phyloP scores from a whole-genome alignment of 106 monocot species.

The Acorus gramineus region DNA sequence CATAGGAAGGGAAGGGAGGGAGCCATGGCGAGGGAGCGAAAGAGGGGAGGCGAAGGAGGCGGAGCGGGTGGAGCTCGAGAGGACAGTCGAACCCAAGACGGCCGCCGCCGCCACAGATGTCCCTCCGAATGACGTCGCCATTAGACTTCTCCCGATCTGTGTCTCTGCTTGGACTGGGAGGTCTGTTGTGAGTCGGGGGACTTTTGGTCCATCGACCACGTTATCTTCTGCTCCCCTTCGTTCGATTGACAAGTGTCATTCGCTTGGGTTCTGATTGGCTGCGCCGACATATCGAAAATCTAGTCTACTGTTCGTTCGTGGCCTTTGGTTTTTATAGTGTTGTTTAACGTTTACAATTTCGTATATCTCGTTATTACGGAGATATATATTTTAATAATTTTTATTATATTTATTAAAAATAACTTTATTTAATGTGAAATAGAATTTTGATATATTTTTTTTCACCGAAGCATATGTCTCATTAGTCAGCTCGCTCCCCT shows the following conservation, averaged over 20 bases:
- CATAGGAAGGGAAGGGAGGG: background rate
- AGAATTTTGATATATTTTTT: too few relatives aligned
- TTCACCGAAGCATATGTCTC: too few relatives aligned
- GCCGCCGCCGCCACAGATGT: conserved; percentile 14
- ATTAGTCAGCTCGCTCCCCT: too few relatives aligned
- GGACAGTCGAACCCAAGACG: background rate
- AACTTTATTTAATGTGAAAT: too few relatives aligned
- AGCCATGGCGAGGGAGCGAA: background rate
- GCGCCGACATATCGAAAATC: conserved; percentile 20
- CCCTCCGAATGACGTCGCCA: background rate
- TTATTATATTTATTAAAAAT: too few relatives aligned
- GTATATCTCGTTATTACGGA: too few relatives aligned
- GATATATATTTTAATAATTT: too few relatives aligned
- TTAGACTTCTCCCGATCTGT: background rate
- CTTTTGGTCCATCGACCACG: background rate
- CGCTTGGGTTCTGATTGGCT: conserved; percentile 22
- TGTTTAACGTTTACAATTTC: background rate
- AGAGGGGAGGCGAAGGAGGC: conserved; percentile 3
- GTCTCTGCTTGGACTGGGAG: background rate
- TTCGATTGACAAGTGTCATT: conserved; percentile 19
- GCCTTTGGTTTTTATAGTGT: background rate
- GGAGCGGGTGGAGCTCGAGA: conserved; percentile 1
- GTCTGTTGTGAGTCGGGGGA: background rate
- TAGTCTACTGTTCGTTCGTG: too few relatives aligned
- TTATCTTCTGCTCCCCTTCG: background rate